Evolutionary conservation across 495 filamentous ascomycete genomes (phyloP).

Genomic region (Tuber calosporum): DNA sequence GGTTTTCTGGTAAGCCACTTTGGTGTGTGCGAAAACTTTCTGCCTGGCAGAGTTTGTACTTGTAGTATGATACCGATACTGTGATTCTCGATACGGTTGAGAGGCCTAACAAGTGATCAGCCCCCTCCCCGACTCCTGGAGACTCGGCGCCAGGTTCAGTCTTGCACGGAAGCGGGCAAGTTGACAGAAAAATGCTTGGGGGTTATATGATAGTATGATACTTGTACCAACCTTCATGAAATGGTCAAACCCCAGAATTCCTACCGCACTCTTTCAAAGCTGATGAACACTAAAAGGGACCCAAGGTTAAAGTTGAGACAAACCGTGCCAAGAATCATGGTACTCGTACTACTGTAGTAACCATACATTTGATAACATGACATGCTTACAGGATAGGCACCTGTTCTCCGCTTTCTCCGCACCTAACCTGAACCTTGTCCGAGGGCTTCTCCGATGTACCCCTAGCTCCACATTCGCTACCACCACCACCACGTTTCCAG

Average conservation of each 20-base stretch:
- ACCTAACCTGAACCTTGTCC: neutral
- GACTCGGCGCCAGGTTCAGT: neutral
- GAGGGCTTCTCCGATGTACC: neutral
- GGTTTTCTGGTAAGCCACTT: too few relatives aligned
- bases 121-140: neutral
- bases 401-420: constrained; percentile 3
- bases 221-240: too few relatives aligned
- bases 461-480: neutral
- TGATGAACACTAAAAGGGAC: neutral
- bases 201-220: too few relatives aligned
- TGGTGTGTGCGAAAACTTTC: too few relatives aligned
- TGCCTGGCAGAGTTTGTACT: too few relatives aligned
- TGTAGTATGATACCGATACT: neutral
- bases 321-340: neutral
- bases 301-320: neutral
- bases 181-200: too few relatives aligned
- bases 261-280: neutral
- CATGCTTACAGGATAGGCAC: neutral
- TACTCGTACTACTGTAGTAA: too few relatives aligned
- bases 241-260: too few relatives aligned
- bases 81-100: neutral
- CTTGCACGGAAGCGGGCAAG: neutral
- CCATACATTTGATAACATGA: neutral
- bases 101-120: too few relatives aligned
- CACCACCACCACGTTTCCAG: neutral